Conservation (phyloP, 768 basidiomycete genomes). For the Phallus indusiatus region DNA sequence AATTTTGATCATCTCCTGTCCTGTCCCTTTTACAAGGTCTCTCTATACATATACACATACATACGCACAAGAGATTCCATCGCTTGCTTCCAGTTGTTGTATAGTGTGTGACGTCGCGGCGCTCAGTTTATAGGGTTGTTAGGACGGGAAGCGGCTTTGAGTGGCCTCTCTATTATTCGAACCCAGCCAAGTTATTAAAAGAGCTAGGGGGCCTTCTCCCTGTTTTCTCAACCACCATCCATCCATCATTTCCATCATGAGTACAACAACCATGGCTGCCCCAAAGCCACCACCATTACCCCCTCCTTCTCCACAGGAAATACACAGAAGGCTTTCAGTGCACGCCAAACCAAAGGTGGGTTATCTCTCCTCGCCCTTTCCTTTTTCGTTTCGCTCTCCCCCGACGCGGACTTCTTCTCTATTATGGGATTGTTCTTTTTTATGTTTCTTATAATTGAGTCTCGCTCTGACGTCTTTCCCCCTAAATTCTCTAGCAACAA, state of each 20-base stretch:
- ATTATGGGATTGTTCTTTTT: not conserved
- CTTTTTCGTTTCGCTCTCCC: not conserved
- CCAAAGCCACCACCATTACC: constrained; percentile 27
- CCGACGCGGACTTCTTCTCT: not conserved
- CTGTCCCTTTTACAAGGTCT: too few relatives aligned
- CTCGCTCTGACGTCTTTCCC: constrained; percentile 14
- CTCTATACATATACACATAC: too few relatives aligned
- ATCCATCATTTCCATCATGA: too few relatives aligned
- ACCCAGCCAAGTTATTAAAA: constrained; percentile 1
- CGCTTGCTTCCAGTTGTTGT: too few relatives aligned
- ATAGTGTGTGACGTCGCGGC: not conserved
- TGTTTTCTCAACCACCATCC: constrained; percentile 9
- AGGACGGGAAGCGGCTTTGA: constrained; percentile 16
- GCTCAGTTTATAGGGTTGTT: too few relatives aligned
- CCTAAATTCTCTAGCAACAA: too few relatives aligned
- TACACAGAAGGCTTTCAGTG: constrained; percentile 76
- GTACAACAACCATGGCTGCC: constrained; percentile 13
- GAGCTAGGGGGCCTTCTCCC: not conserved
- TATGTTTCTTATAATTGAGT: constrained; percentile 11
- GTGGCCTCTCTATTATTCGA: constrained; percentile 21
- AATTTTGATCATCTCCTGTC: too few relatives aligned
- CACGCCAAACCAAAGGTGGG: constrained; percentile 43
- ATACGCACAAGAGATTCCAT: too few relatives aligned
- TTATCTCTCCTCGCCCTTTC: not conserved
- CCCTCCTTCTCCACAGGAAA: constrained; percentile 79